Conservation (phyloP, 495 filamentous ascomycete genomes). For the Clohesyomyces aquaticus region DNA sequence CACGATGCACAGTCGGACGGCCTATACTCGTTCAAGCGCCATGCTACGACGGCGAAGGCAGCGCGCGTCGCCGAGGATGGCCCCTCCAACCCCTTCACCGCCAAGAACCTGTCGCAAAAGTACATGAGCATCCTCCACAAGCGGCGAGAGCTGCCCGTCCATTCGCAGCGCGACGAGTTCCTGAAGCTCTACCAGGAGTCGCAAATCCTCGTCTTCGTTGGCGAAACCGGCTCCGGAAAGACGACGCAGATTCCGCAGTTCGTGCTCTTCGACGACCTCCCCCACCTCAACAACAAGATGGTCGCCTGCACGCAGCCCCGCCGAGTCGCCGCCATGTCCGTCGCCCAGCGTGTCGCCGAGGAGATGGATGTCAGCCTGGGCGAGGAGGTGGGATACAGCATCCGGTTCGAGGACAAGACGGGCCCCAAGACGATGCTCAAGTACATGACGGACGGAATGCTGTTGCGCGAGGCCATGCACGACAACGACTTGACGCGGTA, state of each 20-base stretch:
- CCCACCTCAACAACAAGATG: slow-evolving; percentile 80
- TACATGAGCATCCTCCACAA: slow-evolving; percentile 88
- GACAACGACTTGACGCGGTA: slow-evolving; percentile 89
- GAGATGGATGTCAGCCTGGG: slow-evolving; percentile 95
- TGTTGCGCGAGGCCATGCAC: slow-evolving; percentile 96
- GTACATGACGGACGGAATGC: slow-evolving; percentile 99
- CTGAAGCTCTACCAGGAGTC: slow-evolving; percentile 86
- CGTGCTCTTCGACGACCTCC: slow-evolving; percentile 94
- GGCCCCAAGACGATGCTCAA: slow-evolving; percentile 89
- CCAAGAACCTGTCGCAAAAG: slow-evolving; percentile 69
- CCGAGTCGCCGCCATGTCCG: slow-evolving; percentile 98
- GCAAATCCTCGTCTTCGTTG: slow-evolving; percentile 97
- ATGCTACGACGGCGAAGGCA: slow-evolving; percentile 77
- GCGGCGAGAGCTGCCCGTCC: slow-evolving; percentile 84
- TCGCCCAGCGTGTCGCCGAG: slow-evolving; percentile 95
- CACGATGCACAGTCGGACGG: slow-evolving; percentile 59
- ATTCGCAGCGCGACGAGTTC: slow-evolving; percentile 92
- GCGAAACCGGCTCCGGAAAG: slow-evolving; percentile 98
- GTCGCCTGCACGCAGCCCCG: slow-evolving; percentile 98
- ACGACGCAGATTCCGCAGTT: slow-evolving; percentile 99
- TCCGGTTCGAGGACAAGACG: slow-evolving; percentile 97
- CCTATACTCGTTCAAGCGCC: slow-evolving; percentile 70
- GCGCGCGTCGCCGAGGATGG: slow-evolving; percentile 77
- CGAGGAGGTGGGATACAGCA: slow-evolving; percentile 97
- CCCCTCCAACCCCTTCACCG: slow-evolving; percentile 83